Evolutionary conservation across 768 basidiomycete genomes (phyloP), one percentile per base, ranked within the genome.

Genomic region (Termitomyces sp.): DNA sequence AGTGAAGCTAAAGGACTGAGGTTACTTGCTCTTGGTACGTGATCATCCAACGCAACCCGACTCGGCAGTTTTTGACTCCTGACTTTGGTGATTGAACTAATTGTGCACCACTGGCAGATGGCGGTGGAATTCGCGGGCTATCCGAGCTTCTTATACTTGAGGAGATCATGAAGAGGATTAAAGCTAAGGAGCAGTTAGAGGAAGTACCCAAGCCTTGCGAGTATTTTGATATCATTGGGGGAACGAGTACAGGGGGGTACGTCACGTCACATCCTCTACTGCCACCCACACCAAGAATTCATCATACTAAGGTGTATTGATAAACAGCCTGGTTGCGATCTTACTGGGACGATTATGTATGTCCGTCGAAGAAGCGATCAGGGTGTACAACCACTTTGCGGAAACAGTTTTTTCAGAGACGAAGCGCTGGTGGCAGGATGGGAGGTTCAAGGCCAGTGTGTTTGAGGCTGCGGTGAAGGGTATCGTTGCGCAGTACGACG

Each of bases 311-410:
- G 3, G 7, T 40, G 20, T 22, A 18, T n/a, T 28, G 1, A 4
- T 16, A 15, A 6, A 12, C 13, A 69, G 65, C 8, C 7, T 72
- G 7, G 68, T 72, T 11, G 68, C 71, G 0, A 54, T 72, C 18
- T 62, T 72, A 56, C 61, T 72, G 16, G 71, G 71, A 6, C 64
- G 71, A 8, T 61, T 73, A n/a, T 45, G 67, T 7, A 66, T 73
- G 61, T 51, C 67, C 8, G 61, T 69, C 13, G 59, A 63, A 4
- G 57, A 69, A 2, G 69, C 69, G 32, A 69, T 71, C 28, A 28
- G 28, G 1, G 60, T n/a, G 11, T 72, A 70, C 56, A 42, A 24
- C 7, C 0, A 32, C 1, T 58, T 72, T 5, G 60, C 68, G 4
- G 22, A 8, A 22, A 8, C n/a, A 2, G 58, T 60, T 0, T 59